Evolutionary conservation across 1,139 yeast species (phyloP).

Genomic region (Kodamaea ohmeri): DNA sequence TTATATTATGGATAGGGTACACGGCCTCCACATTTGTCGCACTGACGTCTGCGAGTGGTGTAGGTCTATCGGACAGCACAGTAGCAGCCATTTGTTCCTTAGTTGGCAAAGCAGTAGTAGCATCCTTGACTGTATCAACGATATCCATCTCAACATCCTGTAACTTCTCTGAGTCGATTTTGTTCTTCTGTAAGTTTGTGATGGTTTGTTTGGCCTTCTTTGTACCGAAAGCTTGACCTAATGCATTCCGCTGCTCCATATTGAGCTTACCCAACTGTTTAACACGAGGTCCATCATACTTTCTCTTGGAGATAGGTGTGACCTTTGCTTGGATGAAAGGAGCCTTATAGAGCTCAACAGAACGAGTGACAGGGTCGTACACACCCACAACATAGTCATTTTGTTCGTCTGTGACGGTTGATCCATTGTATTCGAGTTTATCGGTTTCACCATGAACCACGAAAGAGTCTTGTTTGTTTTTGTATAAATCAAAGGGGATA

Average conservation of each 20-base stretch:
- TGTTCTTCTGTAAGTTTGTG: conserved; percentile 73
- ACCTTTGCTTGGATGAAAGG: conserved; percentile 58
- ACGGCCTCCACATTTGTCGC: conserved; percentile 82
- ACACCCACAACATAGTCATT: conserved; percentile 62
- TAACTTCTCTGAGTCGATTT: conserved; percentile 79
- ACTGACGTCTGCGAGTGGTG: conserved; percentile 71
- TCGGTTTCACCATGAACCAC: conserved; percentile 78
- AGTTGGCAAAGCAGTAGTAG: conserved; percentile 73
- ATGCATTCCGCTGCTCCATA: conserved; percentile 65
- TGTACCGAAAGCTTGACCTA: conserved; percentile 97
- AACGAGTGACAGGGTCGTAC: conserved; percentile 58
- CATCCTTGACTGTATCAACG: conserved; percentile 70
- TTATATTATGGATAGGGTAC: conserved; percentile 69
- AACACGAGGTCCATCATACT: conserved; percentile 58
- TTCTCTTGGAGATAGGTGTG: conserved; percentile 51
- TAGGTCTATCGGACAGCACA: conserved; percentile 69
- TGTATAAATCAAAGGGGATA: conserved; percentile 62
- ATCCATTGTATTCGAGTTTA: conserved; percentile 71
- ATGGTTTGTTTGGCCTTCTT: conserved; percentile 92
- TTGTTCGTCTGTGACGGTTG: conserved; percentile 39
- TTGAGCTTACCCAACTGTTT: conserved; percentile 54
- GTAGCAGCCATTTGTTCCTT: conserved; percentile 54
- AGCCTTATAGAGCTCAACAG: conserved; percentile 60
- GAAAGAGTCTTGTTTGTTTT: conserved; percentile 46
- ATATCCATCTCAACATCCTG: conserved; percentile 76